Evolutionary conservation across 176 grass and related monocot genomes (phyloP).

Genomic region (Musa acuminata): DNA sequence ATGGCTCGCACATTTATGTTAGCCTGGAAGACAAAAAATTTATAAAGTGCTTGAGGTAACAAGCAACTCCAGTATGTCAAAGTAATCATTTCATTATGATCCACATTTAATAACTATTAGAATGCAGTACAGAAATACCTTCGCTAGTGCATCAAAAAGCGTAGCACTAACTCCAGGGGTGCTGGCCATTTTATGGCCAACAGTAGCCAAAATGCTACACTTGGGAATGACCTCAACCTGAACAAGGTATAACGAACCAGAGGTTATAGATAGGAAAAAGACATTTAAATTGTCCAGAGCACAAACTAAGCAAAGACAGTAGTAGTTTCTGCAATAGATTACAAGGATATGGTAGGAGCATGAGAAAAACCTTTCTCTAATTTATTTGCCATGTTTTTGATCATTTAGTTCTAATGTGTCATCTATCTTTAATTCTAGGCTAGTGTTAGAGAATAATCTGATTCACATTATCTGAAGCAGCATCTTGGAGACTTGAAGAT

Average conservation of each 20-base stretch:
- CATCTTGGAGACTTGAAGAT: background rate
- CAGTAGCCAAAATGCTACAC: constrained; percentile 95
- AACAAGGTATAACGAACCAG: constrained; percentile 15
- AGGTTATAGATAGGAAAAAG: background rate
- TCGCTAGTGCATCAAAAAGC: constrained; percentile 97
- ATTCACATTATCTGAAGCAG: background rate
- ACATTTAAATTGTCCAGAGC: background rate
- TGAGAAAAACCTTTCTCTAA: too few relatives aligned
- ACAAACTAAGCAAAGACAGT: background rate
- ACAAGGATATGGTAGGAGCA: background rate
- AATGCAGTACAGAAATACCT: constrained; percentile 29
- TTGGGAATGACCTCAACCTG: constrained; percentile 87
- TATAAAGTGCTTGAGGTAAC: background rate
- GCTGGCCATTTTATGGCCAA: constrained; percentile 96
- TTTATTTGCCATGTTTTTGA: too few relatives aligned
- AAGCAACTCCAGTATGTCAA: constrained; percentile 1
- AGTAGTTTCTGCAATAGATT: background rate
- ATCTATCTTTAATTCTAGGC: too few relatives aligned
- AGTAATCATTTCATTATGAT: too few relatives aligned
- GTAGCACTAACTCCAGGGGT: constrained; percentile 96
- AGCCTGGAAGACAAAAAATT: constrained; percentile 35
- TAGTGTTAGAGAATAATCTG: too few relatives aligned
- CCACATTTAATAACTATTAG: too few relatives aligned
- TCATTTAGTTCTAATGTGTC: too few relatives aligned
- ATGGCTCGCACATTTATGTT: constrained; percentile 97